Conservation (phyloP, 2,329 filamentous ascomycete species). For the Clarireedia homoeocarpa region DNA sequence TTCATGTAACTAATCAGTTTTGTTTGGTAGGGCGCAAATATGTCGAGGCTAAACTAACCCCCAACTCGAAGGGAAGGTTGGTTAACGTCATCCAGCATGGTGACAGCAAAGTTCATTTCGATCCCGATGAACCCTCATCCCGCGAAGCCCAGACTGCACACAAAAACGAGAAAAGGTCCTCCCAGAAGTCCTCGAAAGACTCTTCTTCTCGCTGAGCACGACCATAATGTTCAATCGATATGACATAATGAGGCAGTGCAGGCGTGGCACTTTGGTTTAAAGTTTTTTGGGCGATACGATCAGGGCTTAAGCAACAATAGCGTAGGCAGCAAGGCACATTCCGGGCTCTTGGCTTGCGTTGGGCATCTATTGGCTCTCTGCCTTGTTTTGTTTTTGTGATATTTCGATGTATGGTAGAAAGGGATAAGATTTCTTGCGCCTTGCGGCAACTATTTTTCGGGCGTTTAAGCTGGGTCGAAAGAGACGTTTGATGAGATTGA, state of each 20-base stretch:
- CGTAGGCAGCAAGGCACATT: not conserved
- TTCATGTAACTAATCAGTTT: not conserved
- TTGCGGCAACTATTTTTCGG: not conserved
- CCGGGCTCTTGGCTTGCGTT: not conserved
- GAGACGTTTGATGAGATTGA: not conserved
- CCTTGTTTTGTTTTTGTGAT: not conserved
- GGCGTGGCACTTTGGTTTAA: not conserved
- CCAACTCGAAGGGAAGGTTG: not conserved
- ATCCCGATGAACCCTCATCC: constrained; percentile 2
- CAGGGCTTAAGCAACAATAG: not conserved
- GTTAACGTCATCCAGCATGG: not conserved
- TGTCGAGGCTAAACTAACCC: not conserved
- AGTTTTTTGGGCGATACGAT: not conserved
- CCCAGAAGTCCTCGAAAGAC: not conserved
- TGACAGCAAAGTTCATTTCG: not conserved
- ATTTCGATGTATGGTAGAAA: not conserved
- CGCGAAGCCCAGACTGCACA: not conserved
- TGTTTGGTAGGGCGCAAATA: not conserved
- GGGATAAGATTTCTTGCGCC: not conserved
- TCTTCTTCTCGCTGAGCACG: not conserved
- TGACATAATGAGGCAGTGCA: not conserved
- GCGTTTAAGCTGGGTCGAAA: not conserved
- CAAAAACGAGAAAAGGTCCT: not conserved
- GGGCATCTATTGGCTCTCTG: too few relatives aligned
- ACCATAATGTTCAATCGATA: not conserved